Evolutionary conservation across 805 yeast species (phyloP), one percentile per base, ranked within the genome.

Genomic region (Phaffomyces opuntiae): DNA sequence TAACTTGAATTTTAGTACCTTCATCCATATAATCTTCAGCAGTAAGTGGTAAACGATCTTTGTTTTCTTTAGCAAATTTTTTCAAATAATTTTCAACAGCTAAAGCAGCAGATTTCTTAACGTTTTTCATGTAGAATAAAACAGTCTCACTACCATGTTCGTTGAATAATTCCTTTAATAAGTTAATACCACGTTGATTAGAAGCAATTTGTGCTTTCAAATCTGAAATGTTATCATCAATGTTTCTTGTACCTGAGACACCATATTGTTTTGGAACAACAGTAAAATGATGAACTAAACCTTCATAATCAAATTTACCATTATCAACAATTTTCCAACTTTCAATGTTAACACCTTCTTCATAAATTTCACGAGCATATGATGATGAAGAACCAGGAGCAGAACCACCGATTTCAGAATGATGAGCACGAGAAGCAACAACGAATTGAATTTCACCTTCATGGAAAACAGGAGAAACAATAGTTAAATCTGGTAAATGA

Each of bases 351-450:
- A 76, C 81, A 45, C 82, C 83, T 59, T 78, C 83, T 49, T 77
- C 77, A 49, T 61, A 71, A 36, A 78, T 66, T 35, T 72, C 68
- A 52, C 72, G 73, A 13, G 82, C 77, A 54, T 75, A 65, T 4
- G 82, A 74, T 21, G 80, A 75, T 67, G 73, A 75, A 1, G 78
- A 71, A 4, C 81, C 81, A 9, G 81, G 79, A 40, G 77, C 67
- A 42, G 77, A 70, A n/a, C 80, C 77, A 36, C 83, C 83, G 53
- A 78, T 77, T 51, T 78, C 83, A 24, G 82, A 77, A 59, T 78
- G 83, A 59, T 78, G 83, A 5, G 81, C 82, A 49, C 83, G 64
- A 2, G 81, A 69, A 5, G 82, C 83, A 17, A 74, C 73, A 63
- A 75, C 75, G 53, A 77, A 77, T 29, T 69, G 65, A 14, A 75